Percentiles rank a stretch among this genome's conserved stretches.
Conservation (phyloP, 1,284 basidiomycete species). For the Phylloboletellus chloephorus region DNA sequence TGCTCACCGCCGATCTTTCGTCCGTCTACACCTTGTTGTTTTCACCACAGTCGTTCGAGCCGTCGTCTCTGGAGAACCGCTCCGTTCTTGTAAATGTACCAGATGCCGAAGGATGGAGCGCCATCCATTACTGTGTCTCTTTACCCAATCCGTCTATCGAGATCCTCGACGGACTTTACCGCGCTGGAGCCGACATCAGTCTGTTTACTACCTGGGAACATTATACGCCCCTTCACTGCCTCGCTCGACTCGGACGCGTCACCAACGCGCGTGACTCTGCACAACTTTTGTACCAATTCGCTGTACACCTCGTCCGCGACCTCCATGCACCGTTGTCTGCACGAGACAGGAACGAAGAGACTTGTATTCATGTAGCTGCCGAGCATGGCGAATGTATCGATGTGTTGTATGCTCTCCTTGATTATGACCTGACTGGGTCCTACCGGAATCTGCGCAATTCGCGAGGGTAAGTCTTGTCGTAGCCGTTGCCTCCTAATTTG, state of each 20-base stretch:
- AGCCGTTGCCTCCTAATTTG: background rate
- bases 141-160: conserved; percentile 50
- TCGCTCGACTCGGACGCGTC: conserved; percentile 49
- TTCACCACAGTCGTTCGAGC: conserved; percentile 38
- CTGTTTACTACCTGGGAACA: conserved; percentile 62
- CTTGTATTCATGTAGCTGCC: conserved; percentile 91
- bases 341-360: conserved; percentile 79
- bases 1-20: conserved; percentile 43
- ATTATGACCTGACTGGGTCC: conserved; percentile 51
- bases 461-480: conserved; percentile 47
- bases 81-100: conserved; percentile 56
- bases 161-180: conserved; percentile 62
- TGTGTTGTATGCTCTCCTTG: conserved; percentile 55
- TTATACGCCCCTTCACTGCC: conserved; percentile 64
- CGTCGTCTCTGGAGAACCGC: conserved; percentile 39
- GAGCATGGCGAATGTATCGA: conserved; percentile 75
- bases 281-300: conserved; percentile 48
- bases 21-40: conserved; percentile 55
- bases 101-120: conserved; percentile 62
- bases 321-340: conserved; percentile 62
- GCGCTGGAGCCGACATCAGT: conserved; percentile 65
- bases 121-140: conserved; percentile 63
- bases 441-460: conserved; percentile 59
- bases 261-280: conserved; percentile 36
- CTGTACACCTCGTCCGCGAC: conserved; percentile 60